Base-by-base conservation (phyloP, 2,329 filamentous ascomycete genomes). In the Alternaria infectoria region DNA sequence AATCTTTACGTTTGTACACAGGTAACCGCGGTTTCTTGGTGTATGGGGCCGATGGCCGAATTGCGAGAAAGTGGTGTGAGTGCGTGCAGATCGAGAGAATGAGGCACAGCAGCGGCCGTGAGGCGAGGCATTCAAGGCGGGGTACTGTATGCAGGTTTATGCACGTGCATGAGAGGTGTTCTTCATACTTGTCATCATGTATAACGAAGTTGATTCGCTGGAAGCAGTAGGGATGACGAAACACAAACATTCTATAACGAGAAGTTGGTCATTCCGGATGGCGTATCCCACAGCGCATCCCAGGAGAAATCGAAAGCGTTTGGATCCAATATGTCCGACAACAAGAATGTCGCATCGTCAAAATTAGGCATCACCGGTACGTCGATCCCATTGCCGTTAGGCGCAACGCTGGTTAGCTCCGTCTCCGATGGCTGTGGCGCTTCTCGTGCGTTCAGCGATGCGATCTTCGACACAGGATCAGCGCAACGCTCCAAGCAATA, bases 401-500 rank as follows among this genome's bases (percentile, higher is more conserved):
- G 51, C 11, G 61, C 62, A n/a, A 70, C 46, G 28, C 32, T 69
- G 3, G 65, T 50, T 4, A 66, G 40, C 44, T 69, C 74, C 2
- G 67, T 63, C 25, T 72, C 72, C 17, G 68, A 65, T 13, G 66
- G 66, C 28, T 67, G 69, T 3, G 69, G 69, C 30, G 56, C 30
- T 46, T 72, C 66, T n/a, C 69, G 62, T 10, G 66, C 65, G 44
- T 74, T 74, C 8, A 77, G 56, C 11, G 72, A 71, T 7, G 75
- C 76, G n/a, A 82, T 77, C 56, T 74, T 77, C 7, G 71, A 68
- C 15, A 82, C 78, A 0, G 79, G 71, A 61, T 79, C 78, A 5
- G 75, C 71, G 54, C 79, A 81, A 19, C 79, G 64, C 45, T 87
- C 84, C 4, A 87, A 74, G 47, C 84, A 86, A 74, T 86, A 86